Base-by-base conservation (phyloP, 805 yeast genomes). In the Wickerhamiella sergipiensis region DNA sequence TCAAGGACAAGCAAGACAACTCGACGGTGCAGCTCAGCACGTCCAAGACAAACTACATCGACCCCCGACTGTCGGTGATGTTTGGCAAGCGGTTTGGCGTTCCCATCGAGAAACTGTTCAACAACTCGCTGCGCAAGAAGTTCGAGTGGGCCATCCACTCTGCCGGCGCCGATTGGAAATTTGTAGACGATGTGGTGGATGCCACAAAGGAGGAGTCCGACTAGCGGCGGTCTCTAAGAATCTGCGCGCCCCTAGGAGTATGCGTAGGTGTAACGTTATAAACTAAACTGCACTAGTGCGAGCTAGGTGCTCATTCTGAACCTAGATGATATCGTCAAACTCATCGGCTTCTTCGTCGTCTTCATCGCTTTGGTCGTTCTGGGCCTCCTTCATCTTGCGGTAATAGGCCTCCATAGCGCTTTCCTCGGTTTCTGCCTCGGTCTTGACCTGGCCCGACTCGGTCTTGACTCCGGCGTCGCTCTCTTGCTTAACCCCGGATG, bases 81-180 rank as follows among this genome's bases (percentile, higher is more conserved):
- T 90, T 88, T 62, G 77, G 95, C 49, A 89, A 88, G 66, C 85
- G 80, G 67, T 87, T 71, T 63, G 73, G 78, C 50, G 96, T 90
- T 19, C 97, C 97, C 7, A 83, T 90, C 50, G 97, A 90, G 66
- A 89, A 85, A 67, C 72, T 90, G 43, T 88, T 90, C 59, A 83
- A 96, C 12, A 89, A 88, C 69, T 85, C 97, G 0, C 71, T 90
- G 50, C 72, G 97, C 54, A 96, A 89, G 43, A 90, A 90, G 70
- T 90, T 90, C 69, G 81, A 78, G 46, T 90, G 97, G 97, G 97
- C 97, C 29, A 83, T 90, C 49, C 95, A 89, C 65, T 80, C 89
- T 49, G 88, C 81, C 3, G 97, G 84, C 64, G 87, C 78, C 57
- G 69, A 85, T 60, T 89, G 97, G 97, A 74, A 78, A 57, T 89